A percentile compares a stretch with the other conserved stretches of the same genome.
Conservation (phyloP, 2,329 filamentous ascomycete genomes). For the Clonostachys rhizophaga region DNA sequence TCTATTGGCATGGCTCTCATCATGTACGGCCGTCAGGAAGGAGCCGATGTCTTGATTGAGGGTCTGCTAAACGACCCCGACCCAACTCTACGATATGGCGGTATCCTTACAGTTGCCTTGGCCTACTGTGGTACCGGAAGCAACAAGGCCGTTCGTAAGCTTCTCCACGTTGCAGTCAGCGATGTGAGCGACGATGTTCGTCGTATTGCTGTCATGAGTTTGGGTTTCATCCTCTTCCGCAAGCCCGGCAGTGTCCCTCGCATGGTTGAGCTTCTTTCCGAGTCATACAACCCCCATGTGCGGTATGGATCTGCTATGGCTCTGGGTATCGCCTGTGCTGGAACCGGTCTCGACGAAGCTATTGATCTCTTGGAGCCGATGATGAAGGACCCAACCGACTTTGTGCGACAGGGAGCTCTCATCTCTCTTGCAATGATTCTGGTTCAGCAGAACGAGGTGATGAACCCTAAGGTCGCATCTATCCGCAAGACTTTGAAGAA, state of each 20-base stretch:
- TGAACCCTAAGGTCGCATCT: conserved; percentile 92
- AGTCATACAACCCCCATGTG: conserved; percentile 98
- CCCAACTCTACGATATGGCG: conserved; percentile 89
- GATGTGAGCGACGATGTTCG: conserved; percentile 98
- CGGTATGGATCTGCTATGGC: conserved; percentile 98
- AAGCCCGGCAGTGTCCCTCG: conserved; percentile 96
- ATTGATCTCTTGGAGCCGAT: conserved; percentile 97
- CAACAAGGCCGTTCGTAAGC: conserved; percentile 96
- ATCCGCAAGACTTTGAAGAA: conserved; percentile 94
- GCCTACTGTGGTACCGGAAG: conserved; percentile 96
- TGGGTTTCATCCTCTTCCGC: conserved; percentile 97
- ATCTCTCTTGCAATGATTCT: conserved; percentile 97
- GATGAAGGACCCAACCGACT: conserved; percentile 99
- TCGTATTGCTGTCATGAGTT: conserved; percentile 91
- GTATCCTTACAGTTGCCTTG: conserved; percentile 97
- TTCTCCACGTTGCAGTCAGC: conserved; percentile 93
- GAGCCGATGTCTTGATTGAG: conserved; percentile 90
- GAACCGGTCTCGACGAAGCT: conserved; percentile 91
- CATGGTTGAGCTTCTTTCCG: conserved; percentile 96
- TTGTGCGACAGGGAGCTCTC: conserved; percentile 92
- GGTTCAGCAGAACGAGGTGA: conserved; percentile 97
- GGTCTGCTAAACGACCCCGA: conserved; percentile 91
- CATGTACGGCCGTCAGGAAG: conserved; percentile 95
- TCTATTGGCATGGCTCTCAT: conserved; percentile 96
- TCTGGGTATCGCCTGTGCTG: conserved; percentile 94